These are phyloP conservation scores for Globisporangium mamillatum DNA, from an alignment of 352 stramenopile genomes.

Conservation along the genomic window DNA sequence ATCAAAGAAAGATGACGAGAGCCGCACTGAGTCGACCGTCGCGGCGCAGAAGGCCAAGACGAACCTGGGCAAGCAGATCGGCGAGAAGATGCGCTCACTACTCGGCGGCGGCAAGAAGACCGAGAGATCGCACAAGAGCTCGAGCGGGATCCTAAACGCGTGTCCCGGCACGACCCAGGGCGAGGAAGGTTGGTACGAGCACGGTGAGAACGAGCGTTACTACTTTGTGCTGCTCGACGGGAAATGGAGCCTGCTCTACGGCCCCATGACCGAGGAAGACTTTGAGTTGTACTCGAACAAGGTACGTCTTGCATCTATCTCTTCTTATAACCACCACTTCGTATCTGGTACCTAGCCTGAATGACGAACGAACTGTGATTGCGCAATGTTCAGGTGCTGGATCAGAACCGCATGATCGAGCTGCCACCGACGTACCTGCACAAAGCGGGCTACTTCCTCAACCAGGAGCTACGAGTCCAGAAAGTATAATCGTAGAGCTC, in stretches of 20 bases:
- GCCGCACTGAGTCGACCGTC: slow-evolving; percentile 28
- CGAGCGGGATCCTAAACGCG: slow-evolving; percentile 78
- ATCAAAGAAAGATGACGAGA: slow-evolving; percentile 53
- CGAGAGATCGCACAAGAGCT: slow-evolving; percentile 54
- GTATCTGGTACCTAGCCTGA: background rate
- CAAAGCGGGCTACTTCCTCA: slow-evolving; percentile 78
- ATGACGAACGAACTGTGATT: background rate
- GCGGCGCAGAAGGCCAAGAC: slow-evolving; percentile 36
- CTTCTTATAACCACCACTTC: background rate
- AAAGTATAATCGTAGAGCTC: slow-evolving; percentile 36
- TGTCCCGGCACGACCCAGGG: slow-evolving; percentile 75
- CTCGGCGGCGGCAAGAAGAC: slow-evolving; percentile 72
- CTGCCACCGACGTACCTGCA: slow-evolving; percentile 77
- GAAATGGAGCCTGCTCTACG: slow-evolving; percentile 86
- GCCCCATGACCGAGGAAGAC: slow-evolving; percentile 81
- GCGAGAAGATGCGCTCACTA: slow-evolving; percentile 80
- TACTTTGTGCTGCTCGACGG: slow-evolving; percentile 81
- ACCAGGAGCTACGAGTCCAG: slow-evolving; percentile 62
- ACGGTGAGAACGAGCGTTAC: slow-evolving; percentile 84
- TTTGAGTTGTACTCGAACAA: slow-evolving; percentile 75
- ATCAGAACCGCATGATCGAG: slow-evolving; percentile 64
- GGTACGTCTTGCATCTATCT: slow-evolving; percentile 22
- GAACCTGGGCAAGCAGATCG: slow-evolving; percentile 70
- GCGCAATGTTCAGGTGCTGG: slow-evolving; percentile 42
- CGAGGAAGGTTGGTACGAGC: slow-evolving; percentile 87